Percentiles rank a stretch among this genome's conserved stretches.
phyloP scores from a whole-genome alignment of 352 stramenopile genomes.

The Blastocystis sp. region DNA sequence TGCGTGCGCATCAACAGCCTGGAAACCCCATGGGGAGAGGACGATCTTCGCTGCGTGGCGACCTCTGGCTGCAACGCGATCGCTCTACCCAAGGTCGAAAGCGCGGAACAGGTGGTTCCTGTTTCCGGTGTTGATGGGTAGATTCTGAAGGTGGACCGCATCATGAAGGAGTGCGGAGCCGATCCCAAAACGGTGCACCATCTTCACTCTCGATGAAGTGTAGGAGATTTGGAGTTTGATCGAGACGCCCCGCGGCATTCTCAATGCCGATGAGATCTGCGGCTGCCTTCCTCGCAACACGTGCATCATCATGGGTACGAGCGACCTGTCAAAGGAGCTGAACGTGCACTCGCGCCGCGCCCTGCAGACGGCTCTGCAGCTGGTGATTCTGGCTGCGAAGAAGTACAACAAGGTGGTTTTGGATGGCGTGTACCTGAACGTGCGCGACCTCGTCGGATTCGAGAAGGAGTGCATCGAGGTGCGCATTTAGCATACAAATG shows the following conservation, averaged over 20 bases:
- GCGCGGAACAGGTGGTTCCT: slow-evolving; percentile 70
- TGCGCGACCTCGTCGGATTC: slow-evolving; percentile 72
- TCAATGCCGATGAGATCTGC: slow-evolving; percentile 72
- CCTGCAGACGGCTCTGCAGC: slow-evolving; percentile 68
- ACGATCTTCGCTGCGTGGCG: slow-evolving; percentile 69
- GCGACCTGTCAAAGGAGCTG: slow-evolving; percentile 73
- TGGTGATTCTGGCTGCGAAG: slow-evolving; percentile 71
- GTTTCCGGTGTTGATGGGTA: neutral
- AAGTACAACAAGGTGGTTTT: slow-evolving; percentile 69
- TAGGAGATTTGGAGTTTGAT: slow-evolving; percentile 74
- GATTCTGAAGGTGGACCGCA: slow-evolving; percentile 69
- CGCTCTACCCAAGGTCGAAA: slow-evolving; percentile 73
- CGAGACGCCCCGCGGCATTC: slow-evolving; percentile 73
- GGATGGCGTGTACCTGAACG: slow-evolving; percentile 72
- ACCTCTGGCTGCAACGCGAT: slow-evolving; percentile 70
- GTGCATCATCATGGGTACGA: slow-evolving; percentile 72
- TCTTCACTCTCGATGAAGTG: neutral
- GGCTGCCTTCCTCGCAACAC: slow-evolving; percentile 69
- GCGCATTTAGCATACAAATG: neutral
- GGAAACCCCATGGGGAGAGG: slow-evolving; percentile 71
- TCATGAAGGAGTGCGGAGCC: slow-evolving; percentile 70
- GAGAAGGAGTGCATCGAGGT: slow-evolving; percentile 71
- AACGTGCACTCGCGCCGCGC: slow-evolving; percentile 68
- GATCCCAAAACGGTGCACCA: slow-evolving; percentile 61
- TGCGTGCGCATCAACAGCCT: slow-evolving; percentile 73